Percentiles rank a stretch among this genome's conserved stretches.
phyloP scores from a whole-genome alignment of 495 filamentous ascomycete genomes.

The Parathielavia hyrcaniae region DNA sequence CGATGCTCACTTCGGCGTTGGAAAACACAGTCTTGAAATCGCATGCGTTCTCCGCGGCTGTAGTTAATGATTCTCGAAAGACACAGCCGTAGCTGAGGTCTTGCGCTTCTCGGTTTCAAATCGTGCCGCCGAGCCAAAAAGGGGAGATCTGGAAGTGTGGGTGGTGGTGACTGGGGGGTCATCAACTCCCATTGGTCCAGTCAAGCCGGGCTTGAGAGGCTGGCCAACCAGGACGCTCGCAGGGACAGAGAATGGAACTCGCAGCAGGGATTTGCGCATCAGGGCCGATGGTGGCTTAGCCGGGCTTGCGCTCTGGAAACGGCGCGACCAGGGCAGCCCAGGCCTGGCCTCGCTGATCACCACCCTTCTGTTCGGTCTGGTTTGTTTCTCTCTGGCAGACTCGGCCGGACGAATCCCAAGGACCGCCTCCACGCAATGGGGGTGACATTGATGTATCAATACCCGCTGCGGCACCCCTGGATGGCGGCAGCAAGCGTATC shows the following conservation, averaged over 20 bases:
- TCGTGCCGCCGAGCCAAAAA: neutral
- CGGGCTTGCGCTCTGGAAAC: conserved; percentile 9
- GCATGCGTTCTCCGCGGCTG: too few species aligned
- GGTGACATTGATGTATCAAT: neutral
- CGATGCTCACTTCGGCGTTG: too few species aligned
- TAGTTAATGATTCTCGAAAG: neutral
- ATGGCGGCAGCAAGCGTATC: neutral
- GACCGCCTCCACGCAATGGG: neutral
- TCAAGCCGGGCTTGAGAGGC: neutral
- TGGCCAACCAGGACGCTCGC: conserved; percentile 20
- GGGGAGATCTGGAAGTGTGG: neutral
- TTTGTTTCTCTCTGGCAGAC: conserved; percentile 7
- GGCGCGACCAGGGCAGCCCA: conserved; percentile 20
- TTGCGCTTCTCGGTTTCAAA: neutral
- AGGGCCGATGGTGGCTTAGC: conserved; percentile 6
- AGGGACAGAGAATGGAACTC: conserved; percentile 13
- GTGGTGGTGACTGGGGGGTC: neutral
- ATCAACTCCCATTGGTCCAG: conserved; percentile 14
- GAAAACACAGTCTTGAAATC: too few species aligned
- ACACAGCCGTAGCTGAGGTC: neutral
- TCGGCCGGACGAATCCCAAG: conserved; percentile 2
- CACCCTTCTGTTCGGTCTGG: conserved; percentile 8
- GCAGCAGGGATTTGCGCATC: conserved; percentile 2
- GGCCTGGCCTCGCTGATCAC: conserved; percentile 16
- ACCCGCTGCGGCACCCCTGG: neutral